A percentile compares a stretch with the other conserved stretches of the same genome.
These are phyloP conservation scores for Backusella parvicylindrica DNA, from an alignment of 192 early-diverging fungal species.

Conservation along the genomic window DNA sequence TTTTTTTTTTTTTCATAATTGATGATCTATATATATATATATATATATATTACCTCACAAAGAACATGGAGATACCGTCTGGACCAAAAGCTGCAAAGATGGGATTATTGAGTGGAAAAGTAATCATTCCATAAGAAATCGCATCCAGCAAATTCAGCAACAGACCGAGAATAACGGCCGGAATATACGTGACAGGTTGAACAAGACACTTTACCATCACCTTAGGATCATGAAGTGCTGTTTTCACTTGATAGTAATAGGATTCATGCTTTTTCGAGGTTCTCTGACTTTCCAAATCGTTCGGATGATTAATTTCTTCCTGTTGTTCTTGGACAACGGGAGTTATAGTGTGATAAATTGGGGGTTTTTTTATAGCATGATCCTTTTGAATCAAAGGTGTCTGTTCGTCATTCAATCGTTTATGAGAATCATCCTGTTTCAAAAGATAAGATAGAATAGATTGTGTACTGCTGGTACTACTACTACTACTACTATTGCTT, in stretches of 20 bases:
- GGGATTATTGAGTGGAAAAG: constrained; percentile 79
- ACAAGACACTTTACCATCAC: constrained; percentile 17
- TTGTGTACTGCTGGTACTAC: neutral
- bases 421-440: neutral
- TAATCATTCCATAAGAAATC: constrained; percentile 85
- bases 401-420: neutral
- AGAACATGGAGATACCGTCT: constrained; percentile 94
- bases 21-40: too few species aligned
- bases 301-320: neutral
- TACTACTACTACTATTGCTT: neutral
- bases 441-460: constrained; percentile 24
- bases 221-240: constrained; percentile 3
- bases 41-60: constrained; percentile 67
- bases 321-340: neutral
- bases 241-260: neutral
- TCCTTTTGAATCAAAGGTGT: neutral
- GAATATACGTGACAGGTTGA: constrained; percentile 67
- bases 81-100: constrained; percentile 71
- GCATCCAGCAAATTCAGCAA: constrained; percentile 93
- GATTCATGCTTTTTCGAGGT: neutral
- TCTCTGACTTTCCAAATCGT: neutral
- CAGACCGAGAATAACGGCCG: constrained; percentile 87
- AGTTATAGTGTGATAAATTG: neutral
- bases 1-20: too few species aligned
- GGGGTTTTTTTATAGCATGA: neutral